Evolutionary conservation across 2,329 filamentous ascomycete genomes (phyloP).

Genomic region (Fusarium torulosum): DNA sequence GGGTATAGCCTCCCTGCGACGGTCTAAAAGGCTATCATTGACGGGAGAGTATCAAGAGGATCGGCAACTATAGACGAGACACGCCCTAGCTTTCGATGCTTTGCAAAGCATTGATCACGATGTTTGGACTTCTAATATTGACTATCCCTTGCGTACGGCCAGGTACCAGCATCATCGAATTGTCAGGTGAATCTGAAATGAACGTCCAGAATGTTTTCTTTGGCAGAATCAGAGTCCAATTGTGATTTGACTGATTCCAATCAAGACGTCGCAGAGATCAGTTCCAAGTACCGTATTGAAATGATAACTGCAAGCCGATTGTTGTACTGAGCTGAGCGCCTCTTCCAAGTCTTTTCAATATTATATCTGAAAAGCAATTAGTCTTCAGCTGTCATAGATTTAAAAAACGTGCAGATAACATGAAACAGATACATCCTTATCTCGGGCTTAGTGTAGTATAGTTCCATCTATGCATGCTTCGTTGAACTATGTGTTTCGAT

Average conservation of each 20-base stretch:
- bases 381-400: too few species aligned
- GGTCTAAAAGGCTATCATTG: neutral
- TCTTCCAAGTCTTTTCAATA: too few species aligned
- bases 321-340: too few species aligned
- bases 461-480: neutral
- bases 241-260: too few species aligned
- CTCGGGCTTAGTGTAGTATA: neutral
- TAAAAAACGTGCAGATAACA: neutral
- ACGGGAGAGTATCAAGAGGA: neutral
- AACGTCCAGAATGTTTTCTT: neutral
- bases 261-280: too few species aligned
- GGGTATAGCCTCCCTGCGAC: neutral
- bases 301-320: too few species aligned
- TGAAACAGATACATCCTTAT: neutral
- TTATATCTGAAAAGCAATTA: too few species aligned
- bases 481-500: neutral
- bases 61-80: constrained; percentile 24
- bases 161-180: neutral
- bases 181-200: neutral
- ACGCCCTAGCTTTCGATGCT: neutral
- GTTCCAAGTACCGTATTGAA: too few species aligned
- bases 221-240: neutral
- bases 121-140: neutral
- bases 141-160: neutral
- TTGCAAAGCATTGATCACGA: neutral